Conservation (phyloP, 2,329 filamentous ascomycete species). For the Fusarium sp. region DNA sequence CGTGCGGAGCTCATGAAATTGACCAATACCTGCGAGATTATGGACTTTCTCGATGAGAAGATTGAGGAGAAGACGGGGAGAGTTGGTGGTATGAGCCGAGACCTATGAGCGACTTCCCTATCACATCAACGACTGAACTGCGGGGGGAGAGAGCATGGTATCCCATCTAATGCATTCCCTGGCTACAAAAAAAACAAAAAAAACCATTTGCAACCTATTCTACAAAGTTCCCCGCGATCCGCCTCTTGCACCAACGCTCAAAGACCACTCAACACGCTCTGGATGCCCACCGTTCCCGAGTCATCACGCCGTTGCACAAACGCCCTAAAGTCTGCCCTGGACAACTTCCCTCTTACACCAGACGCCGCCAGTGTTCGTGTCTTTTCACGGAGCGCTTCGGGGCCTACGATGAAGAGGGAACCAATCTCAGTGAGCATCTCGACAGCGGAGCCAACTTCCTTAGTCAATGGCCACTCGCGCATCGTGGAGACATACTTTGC, state of each 20-base stretch:
- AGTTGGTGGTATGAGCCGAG: conserved; percentile 49
- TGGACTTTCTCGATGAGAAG: conserved; percentile 71
- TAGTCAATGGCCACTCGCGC: conserved; percentile 81
- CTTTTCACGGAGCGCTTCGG: conserved; percentile 80
- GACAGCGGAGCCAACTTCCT: conserved; percentile 75
- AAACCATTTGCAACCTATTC: conserved; percentile 15
- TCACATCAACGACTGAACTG: background rate
- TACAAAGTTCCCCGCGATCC: conserved; percentile 16
- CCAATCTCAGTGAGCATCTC: conserved; percentile 94
- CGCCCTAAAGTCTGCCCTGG: conserved; percentile 79
- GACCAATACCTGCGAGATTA: conserved; percentile 66
- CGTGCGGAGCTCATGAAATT: conserved; percentile 62
- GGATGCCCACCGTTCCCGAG: conserved; percentile 81
- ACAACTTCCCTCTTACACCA: conserved; percentile 65
- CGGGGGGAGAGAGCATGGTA: conserved; percentile 37
- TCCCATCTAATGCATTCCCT: conserved; percentile 40
- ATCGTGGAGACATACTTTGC: conserved; percentile 91
- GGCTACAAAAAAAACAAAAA: conserved; percentile 24
- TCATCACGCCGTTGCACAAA: conserved; percentile 91
- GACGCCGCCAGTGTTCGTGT: conserved; percentile 67
- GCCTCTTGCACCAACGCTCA: conserved; percentile 31
- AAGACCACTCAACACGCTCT: conserved; percentile 80
- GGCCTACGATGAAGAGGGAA: conserved; percentile 93
- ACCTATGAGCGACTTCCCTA: conserved; percentile 46
- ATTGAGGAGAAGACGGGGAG: conserved; percentile 54